These are phyloP conservation scores for Chrysanthemum lavandulifolium DNA, from an alignment of 129 eudicot species.

Conservation along the genomic window DNA sequence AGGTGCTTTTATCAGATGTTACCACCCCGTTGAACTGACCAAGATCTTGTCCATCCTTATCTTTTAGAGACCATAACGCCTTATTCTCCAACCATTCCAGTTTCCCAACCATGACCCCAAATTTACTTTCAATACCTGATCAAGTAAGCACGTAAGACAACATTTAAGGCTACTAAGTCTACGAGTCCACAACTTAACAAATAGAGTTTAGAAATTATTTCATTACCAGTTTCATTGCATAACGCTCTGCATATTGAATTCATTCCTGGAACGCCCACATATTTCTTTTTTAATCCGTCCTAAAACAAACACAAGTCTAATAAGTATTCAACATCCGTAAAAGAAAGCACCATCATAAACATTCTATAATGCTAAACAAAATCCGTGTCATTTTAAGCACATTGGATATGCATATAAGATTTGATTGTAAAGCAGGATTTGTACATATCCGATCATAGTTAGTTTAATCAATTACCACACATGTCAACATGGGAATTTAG, in stretches of 20 bases:
- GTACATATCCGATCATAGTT: slow-evolving; percentile 1
- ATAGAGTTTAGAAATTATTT: background rate
- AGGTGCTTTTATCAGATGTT: slow-evolving; percentile 73
- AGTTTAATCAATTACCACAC: slow-evolving; percentile 21
- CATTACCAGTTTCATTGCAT: slow-evolving; percentile 69
- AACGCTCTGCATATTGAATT: slow-evolving; percentile 89
- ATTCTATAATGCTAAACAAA: slow-evolving; percentile 9
- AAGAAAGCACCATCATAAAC: background rate
- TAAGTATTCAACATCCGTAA: background rate
- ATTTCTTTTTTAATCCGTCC: slow-evolving; percentile 60
- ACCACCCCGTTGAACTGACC: slow-evolving; percentile 82
- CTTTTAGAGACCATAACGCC: slow-evolving; percentile 66
- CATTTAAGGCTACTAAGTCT: background rate
- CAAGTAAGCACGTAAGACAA: slow-evolving; percentile 12
- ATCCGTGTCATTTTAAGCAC: background rate
- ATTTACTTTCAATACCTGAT: slow-evolving; percentile 79
- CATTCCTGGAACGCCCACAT: slow-evolving; percentile 94
- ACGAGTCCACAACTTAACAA: slow-evolving; percentile 5
- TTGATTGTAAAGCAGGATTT: background rate
- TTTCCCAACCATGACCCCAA: slow-evolving; percentile 69
- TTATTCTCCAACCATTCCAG: slow-evolving; percentile 72
- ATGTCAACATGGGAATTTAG: slow-evolving; percentile 27
- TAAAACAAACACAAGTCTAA: slow-evolving; percentile 32
- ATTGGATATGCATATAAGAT: slow-evolving; percentile 1
- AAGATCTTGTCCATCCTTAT: slow-evolving; percentile 67